These are phyloP conservation scores for Umbelopsis ramanniana DNA, from an alignment of 192 early-diverging fungal genomes.

Conservation along the genomic window DNA sequence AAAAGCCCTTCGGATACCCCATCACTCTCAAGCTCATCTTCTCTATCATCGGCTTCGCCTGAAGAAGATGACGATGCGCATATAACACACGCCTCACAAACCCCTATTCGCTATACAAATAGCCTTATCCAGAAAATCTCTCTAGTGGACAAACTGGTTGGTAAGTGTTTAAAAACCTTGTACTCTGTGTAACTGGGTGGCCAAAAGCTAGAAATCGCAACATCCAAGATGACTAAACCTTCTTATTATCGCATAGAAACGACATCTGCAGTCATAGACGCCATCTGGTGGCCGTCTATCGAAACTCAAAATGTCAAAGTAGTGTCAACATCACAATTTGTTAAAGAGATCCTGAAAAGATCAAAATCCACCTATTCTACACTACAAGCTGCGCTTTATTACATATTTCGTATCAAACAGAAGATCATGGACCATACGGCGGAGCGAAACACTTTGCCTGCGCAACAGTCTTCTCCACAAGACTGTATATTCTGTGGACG, in stretches of 20 bases:
- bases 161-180: neutral
- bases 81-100: neutral
- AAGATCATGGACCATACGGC: neutral
- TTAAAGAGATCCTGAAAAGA: slow-evolving; percentile 69
- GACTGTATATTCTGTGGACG: slow-evolving; percentile 68
- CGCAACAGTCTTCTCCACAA: neutral
- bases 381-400: slow-evolving; percentile 70
- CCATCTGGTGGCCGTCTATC: slow-evolving; percentile 24
- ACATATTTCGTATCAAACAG: slow-evolving; percentile 59
- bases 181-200: slow-evolving; percentile 7
- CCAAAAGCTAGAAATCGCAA: neutral
- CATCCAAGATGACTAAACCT: neutral
- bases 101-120: neutral
- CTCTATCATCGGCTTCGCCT: neutral
- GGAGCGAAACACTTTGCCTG: neutral
- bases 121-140: slow-evolving; percentile 9
- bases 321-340: slow-evolving; percentile 60
- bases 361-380: slow-evolving; percentile 71
- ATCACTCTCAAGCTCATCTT: neutral
- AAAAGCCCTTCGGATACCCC: neutral
- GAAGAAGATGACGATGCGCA: slow-evolving; percentile 1
- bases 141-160: slow-evolving; percentile 12
- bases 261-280: slow-evolving; percentile 25
- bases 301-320: slow-evolving; percentile 30
- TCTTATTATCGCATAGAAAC: slow-evolving; percentile 3